phyloP scores from a whole-genome alignment of 176 grass and related monocot genomes.

The Coix lacrymajobi region DNA sequence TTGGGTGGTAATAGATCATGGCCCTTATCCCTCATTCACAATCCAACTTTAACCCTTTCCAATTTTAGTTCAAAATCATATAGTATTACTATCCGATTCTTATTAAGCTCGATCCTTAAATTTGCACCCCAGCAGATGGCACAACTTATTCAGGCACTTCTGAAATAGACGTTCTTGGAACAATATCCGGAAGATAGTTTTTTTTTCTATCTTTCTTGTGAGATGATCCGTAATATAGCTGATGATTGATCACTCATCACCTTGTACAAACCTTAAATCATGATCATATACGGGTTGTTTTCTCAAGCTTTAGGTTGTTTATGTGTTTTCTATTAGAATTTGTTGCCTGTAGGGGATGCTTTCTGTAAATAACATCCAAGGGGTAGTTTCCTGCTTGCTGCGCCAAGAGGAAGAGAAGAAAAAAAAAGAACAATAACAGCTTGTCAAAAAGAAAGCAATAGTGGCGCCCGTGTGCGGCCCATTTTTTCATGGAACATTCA shows the following conservation, averaged over 20 bases:
- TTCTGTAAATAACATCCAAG: background rate
- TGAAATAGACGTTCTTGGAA: background rate
- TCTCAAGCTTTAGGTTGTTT: background rate
- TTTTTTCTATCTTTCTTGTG: background rate
- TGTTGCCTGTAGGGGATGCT: background rate
- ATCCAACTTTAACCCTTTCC: too few species aligned
- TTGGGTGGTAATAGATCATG: too few species aligned
- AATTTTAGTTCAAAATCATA: too few species aligned
- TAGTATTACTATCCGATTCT: too few species aligned
- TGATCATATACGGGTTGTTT: background rate
- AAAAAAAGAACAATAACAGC: background rate
- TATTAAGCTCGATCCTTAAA: too few species aligned
- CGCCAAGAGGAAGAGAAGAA: background rate
- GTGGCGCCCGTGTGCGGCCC: background rate
- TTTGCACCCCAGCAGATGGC: too few species aligned
- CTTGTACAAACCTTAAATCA: background rate
- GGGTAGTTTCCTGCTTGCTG: background rate
- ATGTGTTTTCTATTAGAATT: background rate
- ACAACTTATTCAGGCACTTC: background rate
- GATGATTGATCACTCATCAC: background rate
- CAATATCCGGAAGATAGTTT: background rate
- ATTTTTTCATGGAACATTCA: background rate
- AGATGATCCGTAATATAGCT: background rate
- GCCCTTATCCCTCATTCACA: too few species aligned
- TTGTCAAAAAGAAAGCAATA: background rate